phyloP scores from a whole-genome alignment of 192 early-diverging fungal species.

The Coemansia pectinata region DNA sequence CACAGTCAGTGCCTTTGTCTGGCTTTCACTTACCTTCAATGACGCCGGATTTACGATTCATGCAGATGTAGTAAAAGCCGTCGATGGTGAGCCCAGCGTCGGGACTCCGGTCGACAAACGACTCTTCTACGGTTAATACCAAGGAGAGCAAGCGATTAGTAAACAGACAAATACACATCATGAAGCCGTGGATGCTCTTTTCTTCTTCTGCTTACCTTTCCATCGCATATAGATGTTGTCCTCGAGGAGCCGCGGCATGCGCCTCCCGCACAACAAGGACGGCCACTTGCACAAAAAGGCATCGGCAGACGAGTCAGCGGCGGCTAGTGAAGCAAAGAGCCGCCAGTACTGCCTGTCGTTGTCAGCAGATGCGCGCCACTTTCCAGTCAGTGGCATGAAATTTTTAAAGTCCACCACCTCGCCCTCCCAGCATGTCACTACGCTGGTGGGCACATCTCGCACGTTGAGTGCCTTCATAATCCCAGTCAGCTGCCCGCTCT shows the following conservation, averaged over 20 bases:
- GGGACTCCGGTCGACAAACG: constrained; percentile 59
- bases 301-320: constrained; percentile 26
- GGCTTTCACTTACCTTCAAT: constrained; percentile 55
- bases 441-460: constrained; percentile 48
- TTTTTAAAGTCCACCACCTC: constrained; percentile 68
- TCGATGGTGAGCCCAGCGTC: constrained; percentile 63
- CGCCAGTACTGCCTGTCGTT: constrained; percentile 42
- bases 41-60: constrained; percentile 58
- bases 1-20: not conserved
- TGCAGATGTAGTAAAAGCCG: constrained; percentile 70
- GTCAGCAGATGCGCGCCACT: constrained; percentile 55
- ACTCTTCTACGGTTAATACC: constrained; percentile 35
- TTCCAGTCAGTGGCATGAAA: constrained; percentile 57
- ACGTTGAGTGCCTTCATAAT: constrained; percentile 66
- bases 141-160: not conserved
- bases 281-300: constrained; percentile 40
- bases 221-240: constrained; percentile 74
- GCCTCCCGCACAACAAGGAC: constrained; percentile 28
- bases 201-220: constrained; percentile 48
- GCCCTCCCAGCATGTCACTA: constrained; percentile 67
- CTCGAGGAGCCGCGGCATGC: constrained; percentile 55
- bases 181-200: not conserved
- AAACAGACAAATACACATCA: not conserved
- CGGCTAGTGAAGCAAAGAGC: constrained; percentile 29
- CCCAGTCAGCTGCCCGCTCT: constrained; percentile 36